Conservation (phyloP, 2,329 filamentous ascomycete species). For the Trichoderma sp. region DNA sequence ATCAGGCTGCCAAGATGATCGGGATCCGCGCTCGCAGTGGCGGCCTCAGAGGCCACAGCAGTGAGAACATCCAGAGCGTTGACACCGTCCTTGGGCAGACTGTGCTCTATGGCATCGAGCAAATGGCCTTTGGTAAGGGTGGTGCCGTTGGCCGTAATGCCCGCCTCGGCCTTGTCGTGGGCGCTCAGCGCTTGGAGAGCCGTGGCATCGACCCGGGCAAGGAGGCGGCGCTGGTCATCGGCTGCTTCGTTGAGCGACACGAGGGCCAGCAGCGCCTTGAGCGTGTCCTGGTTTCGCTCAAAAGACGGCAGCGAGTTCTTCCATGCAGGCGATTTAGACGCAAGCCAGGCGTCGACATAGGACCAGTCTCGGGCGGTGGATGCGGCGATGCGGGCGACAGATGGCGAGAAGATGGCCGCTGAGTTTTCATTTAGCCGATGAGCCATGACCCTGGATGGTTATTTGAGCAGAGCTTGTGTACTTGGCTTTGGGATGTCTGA, state of each 20-base stretch:
- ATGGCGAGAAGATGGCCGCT: constrained; percentile 65
- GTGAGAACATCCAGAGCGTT: constrained; percentile 59
- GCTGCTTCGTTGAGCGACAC: constrained; percentile 74
- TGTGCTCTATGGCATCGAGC: constrained; percentile 52
- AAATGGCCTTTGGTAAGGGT: constrained; percentile 39
- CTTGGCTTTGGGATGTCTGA: too few species aligned
- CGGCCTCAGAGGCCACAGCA: constrained; percentile 48
- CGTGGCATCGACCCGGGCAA: constrained; percentile 58
- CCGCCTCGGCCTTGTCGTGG: constrained; percentile 7
- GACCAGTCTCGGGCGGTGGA: constrained; percentile 89
- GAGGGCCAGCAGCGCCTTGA: constrained; percentile 71
- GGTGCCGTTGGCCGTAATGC: constrained; percentile 31
- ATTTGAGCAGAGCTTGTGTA: not conserved
- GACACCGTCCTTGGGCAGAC: constrained; percentile 54
- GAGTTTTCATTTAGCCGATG: constrained; percentile 23
- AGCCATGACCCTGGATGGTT: not conserved
- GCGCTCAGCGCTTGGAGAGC: constrained; percentile 53
- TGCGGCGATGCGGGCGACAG: constrained; percentile 69
- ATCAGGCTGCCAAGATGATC: constrained; percentile 52
- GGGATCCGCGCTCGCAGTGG: constrained; percentile 48
- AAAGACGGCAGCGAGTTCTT: constrained; percentile 62
- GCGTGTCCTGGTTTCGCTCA: constrained; percentile 82
- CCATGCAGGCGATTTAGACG: constrained; percentile 63
- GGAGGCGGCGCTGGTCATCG: constrained; percentile 64
- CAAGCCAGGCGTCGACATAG: constrained; percentile 81